Evolutionary conservation across 139 green algal genomes (phyloP), one percentile per base, ranked within the genome.

Genomic region (Closterium sp.): DNA sequence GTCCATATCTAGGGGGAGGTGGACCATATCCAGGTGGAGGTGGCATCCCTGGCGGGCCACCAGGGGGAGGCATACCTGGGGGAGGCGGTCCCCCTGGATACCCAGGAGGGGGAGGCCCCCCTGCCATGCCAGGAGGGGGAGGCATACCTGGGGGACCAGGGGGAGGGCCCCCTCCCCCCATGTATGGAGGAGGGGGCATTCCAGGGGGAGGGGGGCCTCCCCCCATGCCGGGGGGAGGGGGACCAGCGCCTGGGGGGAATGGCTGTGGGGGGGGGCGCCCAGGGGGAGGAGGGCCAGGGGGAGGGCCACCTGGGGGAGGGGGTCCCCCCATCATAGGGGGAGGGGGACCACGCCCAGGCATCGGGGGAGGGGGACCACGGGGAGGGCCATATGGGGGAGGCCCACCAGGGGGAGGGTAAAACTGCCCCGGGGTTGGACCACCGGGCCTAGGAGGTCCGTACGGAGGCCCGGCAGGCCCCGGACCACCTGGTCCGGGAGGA

Each of bases 371-470:
- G 62, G 62, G 17, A 79, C 62, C 62, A 79, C 62, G 62, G 17
- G 62, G 62, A 79, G 62, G 70, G 30, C 89, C 89, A 87, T 62
- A 31, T 87, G 88, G 88, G 28, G 88, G 9, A 90, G 62, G 29
- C 19, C 62, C 62, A 24, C 62, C 62, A 79, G 17, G 31, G 17
- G 31, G 62, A 79, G 62, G 62, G 62, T 79, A 79, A 27, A 79
- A 79, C 62, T 22, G 62, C 19, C 17, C 62, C 6, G 30, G 29
- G 19, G 34, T 21, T 90, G 89, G 30, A 86, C 34, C 34, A 34
- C 31, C 24, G 27, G 42, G 89, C 85, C 89, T n/a, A 19, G 89
- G 89, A 70, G 31, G 89, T 9, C 89, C 89, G 89, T 34, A 32
- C 89, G 89, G 89, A n/a, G 70, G 7, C 11, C 42, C 34, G 42